phyloP scores from a whole-genome alignment of 139 green algal species.

The Tetraselmis striata region DNA sequence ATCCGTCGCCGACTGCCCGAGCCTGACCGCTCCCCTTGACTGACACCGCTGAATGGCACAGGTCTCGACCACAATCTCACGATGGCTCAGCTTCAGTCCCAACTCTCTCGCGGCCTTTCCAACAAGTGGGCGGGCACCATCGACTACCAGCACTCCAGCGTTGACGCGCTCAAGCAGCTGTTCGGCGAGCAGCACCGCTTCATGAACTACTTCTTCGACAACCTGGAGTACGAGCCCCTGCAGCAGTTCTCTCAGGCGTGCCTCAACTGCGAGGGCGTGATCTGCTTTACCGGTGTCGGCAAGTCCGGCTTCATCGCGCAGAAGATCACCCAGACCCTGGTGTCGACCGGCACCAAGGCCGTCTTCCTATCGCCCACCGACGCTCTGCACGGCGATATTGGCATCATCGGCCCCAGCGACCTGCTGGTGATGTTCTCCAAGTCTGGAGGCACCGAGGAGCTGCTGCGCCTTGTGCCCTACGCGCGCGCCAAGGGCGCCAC shows the following conservation, averaged over 20 bases:
- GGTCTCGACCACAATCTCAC: neutral
- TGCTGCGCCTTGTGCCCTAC: slow-evolving; percentile 51
- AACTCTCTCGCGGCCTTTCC: neutral
- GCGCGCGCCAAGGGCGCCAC: slow-evolving; percentile 53
- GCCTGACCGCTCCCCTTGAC: too few species aligned
- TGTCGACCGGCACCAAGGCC: slow-evolving; percentile 60
- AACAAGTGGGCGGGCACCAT: neutral
- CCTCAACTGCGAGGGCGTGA: slow-evolving; percentile 39
- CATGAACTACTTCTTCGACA: slow-evolving; percentile 47
- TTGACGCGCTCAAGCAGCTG: neutral
- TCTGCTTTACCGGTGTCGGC: slow-evolving; percentile 61
- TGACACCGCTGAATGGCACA: too few species aligned
- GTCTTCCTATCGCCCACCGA: slow-evolving; percentile 52
- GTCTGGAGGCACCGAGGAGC: slow-evolving; percentile 48
- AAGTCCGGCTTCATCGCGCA: slow-evolving; percentile 66
- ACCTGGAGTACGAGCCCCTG: slow-evolving; percentile 35
- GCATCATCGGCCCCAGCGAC: slow-evolving; percentile 39
- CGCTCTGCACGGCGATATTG: slow-evolving; percentile 59
- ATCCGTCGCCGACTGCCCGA: too few species aligned
- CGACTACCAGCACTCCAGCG: neutral
- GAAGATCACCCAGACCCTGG: slow-evolving; percentile 58
- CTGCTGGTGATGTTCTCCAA: slow-evolving; percentile 57
- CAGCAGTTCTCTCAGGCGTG: slow-evolving; percentile 38
- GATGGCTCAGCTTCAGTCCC: neutral
- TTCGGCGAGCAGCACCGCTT: slow-evolving; percentile 10